These are phyloP conservation scores for Aspergillus ostianus DNA, from an alignment of 495 filamentous ascomycete species.

Conservation along the genomic window DNA sequence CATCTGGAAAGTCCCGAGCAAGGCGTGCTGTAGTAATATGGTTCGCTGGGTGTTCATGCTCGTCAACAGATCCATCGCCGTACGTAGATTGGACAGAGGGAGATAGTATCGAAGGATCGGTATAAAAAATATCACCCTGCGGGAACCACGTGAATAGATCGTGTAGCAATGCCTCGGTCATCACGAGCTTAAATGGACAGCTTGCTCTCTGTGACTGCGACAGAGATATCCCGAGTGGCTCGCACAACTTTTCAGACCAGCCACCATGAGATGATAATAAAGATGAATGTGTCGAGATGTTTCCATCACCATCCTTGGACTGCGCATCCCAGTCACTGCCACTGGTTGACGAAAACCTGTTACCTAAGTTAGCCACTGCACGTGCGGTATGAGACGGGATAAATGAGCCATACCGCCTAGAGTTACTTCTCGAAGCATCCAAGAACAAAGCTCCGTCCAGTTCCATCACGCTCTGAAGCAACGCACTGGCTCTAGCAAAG, in stretches of 20 bases:
- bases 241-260: conserved; percentile 17
- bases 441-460: conserved; percentile 38
- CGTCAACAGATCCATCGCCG: neutral
- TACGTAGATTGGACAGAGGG: neutral
- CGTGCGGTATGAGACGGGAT: neutral
- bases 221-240: conserved; percentile 11
- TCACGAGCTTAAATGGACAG: neutral
- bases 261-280: conserved; percentile 6
- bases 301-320: conserved; percentile 2
- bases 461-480: conserved; percentile 31
- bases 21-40: conserved; percentile 14
- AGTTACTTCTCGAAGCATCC: conserved; percentile 24
- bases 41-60: neutral
- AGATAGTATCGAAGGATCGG: neutral
- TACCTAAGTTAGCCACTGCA: neutral
- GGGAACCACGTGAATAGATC: conserved; percentile 29
- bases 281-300: conserved; percentile 6
- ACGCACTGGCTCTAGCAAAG: conserved; percentile 27
- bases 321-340: conserved; percentile 12
- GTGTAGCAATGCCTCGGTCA: conserved; percentile 26
- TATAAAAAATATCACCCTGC: conserved; percentile 29
- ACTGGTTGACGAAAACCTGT: conserved; percentile 15
- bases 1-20: conserved; percentile 40
- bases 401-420: conserved; percentile 17
- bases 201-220: neutral